Percentiles rank a stretch among this genome's conserved stretches.
Conservation (phyloP, 2,329 filamentous ascomycete species). For the Penicillium sp. region DNA sequence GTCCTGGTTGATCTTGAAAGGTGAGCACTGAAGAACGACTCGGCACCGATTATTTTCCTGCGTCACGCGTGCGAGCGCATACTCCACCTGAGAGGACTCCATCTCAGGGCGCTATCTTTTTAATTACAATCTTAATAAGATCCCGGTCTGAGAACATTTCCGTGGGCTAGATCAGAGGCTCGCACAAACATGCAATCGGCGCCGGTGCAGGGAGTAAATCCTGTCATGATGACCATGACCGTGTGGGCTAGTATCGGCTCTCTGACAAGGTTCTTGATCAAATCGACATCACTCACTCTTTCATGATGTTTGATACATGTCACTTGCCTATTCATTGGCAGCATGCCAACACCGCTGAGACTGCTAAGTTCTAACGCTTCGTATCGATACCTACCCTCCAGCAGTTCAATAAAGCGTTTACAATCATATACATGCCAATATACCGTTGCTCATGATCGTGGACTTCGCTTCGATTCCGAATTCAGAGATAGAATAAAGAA, state of each 20-base stretch:
- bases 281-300: not conserved
- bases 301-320: not conserved
- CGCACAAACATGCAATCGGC: not conserved
- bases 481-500: not conserved
- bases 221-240: not conserved
- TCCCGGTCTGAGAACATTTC: not conserved
- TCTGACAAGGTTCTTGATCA: not conserved
- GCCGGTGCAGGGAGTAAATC: not conserved
- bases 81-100: not conserved
- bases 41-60: not conserved
- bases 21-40: not conserved
- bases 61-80: not conserved
- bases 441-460: not conserved
- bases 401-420: not conserved
- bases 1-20: not conserved
- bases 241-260: not conserved
- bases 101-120: not conserved
- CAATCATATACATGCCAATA: not conserved
- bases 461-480: not conserved
- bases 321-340: not conserved
- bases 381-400: not conserved
- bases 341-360: not conserved
- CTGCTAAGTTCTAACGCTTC: not conserved
- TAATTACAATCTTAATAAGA: not conserved
- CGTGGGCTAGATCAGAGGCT: not conserved